phyloP scores from a whole-genome alignment of 1,284 basidiomycete species.

The Malassezia nana region DNA sequence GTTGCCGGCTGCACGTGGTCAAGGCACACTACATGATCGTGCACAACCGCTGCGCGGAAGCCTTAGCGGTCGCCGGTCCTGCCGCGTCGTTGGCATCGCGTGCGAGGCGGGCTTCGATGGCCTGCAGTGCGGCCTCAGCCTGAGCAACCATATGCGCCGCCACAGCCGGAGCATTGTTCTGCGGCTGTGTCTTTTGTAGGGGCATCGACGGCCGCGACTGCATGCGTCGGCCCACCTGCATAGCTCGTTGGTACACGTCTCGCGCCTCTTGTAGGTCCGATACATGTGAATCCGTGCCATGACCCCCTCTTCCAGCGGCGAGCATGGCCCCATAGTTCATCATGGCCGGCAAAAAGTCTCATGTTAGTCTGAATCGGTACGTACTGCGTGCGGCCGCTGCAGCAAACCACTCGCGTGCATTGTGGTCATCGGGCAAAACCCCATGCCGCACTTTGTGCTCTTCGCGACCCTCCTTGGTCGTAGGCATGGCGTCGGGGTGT shows the following conservation, averaged over 20 bases:
- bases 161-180: not conserved
- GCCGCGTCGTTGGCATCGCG: not conserved
- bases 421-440: conserved; percentile 26
- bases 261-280: conserved; percentile 20
- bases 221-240: not conserved
- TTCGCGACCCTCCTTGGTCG: conserved; percentile 17
- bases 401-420: conserved; percentile 33
- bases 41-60: not conserved
- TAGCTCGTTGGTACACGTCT: not conserved
- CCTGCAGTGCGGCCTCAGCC: not conserved
- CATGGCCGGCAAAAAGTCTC: conserved; percentile 19
- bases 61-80: not conserved
- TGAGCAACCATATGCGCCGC: not conserved
- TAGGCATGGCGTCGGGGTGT: not conserved
- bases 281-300: conserved; percentile 8
- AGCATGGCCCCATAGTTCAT: conserved; percentile 22
- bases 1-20: not conserved
- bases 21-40: not conserved
- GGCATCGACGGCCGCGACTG: not conserved
- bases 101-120: not conserved
- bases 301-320: conserved; percentile 24
- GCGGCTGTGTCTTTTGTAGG: conserved; percentile 1
- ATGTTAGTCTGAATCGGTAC: not conserved
- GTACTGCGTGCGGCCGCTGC: conserved; percentile 15
- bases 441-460: conserved; percentile 27